Conservation (phyloP, 2,329 filamentous ascomycete genomes). For the Boeremia lycopersici region DNA sequence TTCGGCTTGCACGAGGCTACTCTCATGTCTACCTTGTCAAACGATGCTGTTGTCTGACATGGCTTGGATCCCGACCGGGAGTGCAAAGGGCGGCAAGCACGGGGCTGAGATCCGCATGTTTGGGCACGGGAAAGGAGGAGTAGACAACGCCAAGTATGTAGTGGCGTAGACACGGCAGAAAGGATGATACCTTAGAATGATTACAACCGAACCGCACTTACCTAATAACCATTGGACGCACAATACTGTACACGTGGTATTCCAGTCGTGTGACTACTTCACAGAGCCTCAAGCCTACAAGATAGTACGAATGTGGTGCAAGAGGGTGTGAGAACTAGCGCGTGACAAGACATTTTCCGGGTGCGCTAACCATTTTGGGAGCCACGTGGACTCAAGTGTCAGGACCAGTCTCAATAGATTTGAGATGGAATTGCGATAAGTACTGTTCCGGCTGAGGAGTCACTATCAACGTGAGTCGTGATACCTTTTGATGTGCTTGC, state of each 20-base stretch:
- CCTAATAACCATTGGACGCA: slow-evolving; percentile 10
- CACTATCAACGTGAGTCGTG: too few species aligned
- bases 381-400: slow-evolving; percentile 27
- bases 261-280: neutral
- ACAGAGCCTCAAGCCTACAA: slow-evolving; percentile 7
- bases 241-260: neutral
- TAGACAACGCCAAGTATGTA: slow-evolving; percentile 4
- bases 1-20: neutral
- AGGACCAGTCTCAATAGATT: too few species aligned
- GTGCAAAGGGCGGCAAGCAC: neutral
- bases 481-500: too few species aligned
- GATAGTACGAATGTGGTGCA: slow-evolving; percentile 16
- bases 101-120: neutral
- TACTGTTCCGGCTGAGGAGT: too few species aligned
- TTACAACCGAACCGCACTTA: neutral
- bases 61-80: neutral
- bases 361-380: slow-evolving; percentile 23
- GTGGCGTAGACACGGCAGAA: slow-evolving; percentile 6
- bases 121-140: neutral
- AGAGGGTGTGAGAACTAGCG: slow-evolving; percentile 10
- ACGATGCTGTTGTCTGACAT: neutral
- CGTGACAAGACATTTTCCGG: slow-evolving; percentile 30
- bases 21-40: neutral
- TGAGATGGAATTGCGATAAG: too few species aligned
- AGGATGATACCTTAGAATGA: neutral